Evolutionary conservation across 2,329 filamentous ascomycete genomes (phyloP).

Genomic region (Thyridium curvatum): DNA sequence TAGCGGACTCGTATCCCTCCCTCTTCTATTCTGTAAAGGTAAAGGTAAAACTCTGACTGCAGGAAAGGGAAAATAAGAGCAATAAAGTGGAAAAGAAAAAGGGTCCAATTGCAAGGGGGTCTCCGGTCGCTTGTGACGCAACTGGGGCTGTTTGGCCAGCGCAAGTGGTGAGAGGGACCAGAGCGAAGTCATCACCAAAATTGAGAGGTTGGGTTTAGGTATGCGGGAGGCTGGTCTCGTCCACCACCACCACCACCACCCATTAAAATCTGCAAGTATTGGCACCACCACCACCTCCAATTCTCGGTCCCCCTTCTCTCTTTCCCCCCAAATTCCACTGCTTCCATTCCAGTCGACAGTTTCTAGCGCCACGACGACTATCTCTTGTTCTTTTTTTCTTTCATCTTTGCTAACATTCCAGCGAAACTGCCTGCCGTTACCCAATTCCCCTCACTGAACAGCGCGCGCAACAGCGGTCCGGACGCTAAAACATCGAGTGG

Average conservation of each 20-base stretch:
- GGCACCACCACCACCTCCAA: not conserved
- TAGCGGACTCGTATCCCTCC: too few relatives aligned
- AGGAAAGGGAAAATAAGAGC: too few relatives aligned
- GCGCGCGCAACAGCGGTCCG: not conserved
- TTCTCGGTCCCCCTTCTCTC: conserved; percentile 7
- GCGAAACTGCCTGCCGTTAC: not conserved
- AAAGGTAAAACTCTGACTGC: too few relatives aligned
- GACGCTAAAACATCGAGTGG: not conserved
- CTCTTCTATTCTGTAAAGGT: too few relatives aligned
- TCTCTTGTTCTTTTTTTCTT: conserved; percentile 1
- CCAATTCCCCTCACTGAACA: not conserved
- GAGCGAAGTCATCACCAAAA: conserved; percentile 10
- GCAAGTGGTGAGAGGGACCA: too few relatives aligned
- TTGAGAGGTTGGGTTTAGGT: conserved; percentile 15
- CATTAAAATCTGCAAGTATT: conserved; percentile 11
- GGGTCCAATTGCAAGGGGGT: too few relatives aligned
- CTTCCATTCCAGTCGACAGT: too few relatives aligned
- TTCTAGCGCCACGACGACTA: too few relatives aligned
- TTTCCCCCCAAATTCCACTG: not conserved
- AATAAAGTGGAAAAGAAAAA: too few relatives aligned
- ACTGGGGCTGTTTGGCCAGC: conserved; percentile 4
- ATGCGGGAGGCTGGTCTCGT: conserved; percentile 2
- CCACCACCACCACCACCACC: conserved; percentile 12
- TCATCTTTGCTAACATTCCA: conserved; percentile 1
- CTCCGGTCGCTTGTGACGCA: too few relatives aligned